phyloP scores from a whole-genome alignment of 305 asterid genomes.

The Fraxinus ornus region DNA sequence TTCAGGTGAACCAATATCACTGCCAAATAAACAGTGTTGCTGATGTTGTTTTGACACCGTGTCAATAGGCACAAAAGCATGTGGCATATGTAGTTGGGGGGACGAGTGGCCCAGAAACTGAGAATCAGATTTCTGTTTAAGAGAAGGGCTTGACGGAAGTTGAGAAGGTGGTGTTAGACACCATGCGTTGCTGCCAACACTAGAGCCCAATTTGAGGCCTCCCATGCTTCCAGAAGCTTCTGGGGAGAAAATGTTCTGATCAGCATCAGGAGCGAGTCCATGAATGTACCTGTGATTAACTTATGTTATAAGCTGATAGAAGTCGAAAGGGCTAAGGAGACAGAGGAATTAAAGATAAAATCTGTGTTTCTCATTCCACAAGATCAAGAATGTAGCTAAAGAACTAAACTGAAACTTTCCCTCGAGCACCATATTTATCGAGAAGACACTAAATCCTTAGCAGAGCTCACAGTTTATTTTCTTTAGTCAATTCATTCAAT shows the following conservation, averaged over 20 bases:
- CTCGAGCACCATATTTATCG: neutral
- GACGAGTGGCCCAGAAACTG: constrained; percentile 50
- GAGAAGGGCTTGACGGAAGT: constrained; percentile 48
- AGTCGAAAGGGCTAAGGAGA: neutral
- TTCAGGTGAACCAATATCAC: constrained; percentile 49
- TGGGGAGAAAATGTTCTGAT: constrained; percentile 47
- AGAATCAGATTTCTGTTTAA: constrained; percentile 51
- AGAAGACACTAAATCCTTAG: neutral
- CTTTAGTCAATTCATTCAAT: neutral
- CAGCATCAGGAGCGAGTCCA: constrained; percentile 49
- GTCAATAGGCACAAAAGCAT: constrained; percentile 48
- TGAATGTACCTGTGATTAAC: constrained; percentile 53
- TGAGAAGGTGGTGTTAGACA: constrained; percentile 58
- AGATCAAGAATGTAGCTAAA: neutral
- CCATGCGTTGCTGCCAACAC: constrained; percentile 58
- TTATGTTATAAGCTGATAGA: neutral
- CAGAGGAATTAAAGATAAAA: constrained; percentile 3
- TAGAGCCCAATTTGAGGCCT: constrained; percentile 55
- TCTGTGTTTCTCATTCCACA: neutral
- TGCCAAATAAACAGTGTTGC: constrained; percentile 66
- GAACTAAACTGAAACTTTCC: neutral
- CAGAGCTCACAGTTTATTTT: neutral
- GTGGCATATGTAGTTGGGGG: constrained; percentile 45
- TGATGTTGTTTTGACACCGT: constrained; percentile 55
- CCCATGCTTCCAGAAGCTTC: constrained; percentile 58